Evolutionary conservation across 1,284 basidiomycete species (phyloP), one percentile per base, ranked within the genome.

Genomic region (Flammula alnicola): DNA sequence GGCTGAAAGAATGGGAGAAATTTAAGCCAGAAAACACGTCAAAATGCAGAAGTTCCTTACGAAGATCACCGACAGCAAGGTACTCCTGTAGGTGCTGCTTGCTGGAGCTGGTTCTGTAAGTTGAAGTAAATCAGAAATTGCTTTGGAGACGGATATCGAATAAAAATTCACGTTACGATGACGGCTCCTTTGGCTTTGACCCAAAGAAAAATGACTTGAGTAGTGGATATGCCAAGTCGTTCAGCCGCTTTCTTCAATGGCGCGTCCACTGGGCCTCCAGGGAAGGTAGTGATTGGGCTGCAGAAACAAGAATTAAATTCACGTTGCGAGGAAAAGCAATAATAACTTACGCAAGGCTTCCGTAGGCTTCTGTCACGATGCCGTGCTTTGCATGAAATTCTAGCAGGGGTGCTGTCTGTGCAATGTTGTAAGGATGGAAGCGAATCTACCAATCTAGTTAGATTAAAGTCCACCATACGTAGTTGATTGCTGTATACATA

Each of bases 181-280:
- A 84, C 78, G 4, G 74, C 79, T 4, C 83, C 83, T 66, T 89
- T 89, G 4, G 76, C 75, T 59, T 74, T 78, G 3, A 82, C 79
- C 87, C 87, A 89, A 3, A 78, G 70, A 27, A 89, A 77, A 2
- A 92, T 64, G 20, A 91, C 81, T 64, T 92, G 90, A n/a, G 83
- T 84, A 0, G 86, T 77, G 29, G 81, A 79, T 9, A 79, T 80
- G 4, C 77, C 73, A 10, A 84, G 70, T n/a, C 80, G 73, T 37
- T 74, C 61, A 0, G 86, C 84, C 33, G 85, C 83, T 17, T 72
- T 71, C 16, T 77, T 66, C 17, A 92, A 63, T 1, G 80, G 78
- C 25, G 70, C 74, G 63, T 91, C 88, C n/a, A 92, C 81, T 0
- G 88, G 83, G 3, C 90, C 90, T 3, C 85, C 86, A 2, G 88